A percentile compares a stretch with the other conserved stretches of the same genome.
Conservation (phyloP, 495 filamentous ascomycete genomes). For the Letharia columbiana region DNA sequence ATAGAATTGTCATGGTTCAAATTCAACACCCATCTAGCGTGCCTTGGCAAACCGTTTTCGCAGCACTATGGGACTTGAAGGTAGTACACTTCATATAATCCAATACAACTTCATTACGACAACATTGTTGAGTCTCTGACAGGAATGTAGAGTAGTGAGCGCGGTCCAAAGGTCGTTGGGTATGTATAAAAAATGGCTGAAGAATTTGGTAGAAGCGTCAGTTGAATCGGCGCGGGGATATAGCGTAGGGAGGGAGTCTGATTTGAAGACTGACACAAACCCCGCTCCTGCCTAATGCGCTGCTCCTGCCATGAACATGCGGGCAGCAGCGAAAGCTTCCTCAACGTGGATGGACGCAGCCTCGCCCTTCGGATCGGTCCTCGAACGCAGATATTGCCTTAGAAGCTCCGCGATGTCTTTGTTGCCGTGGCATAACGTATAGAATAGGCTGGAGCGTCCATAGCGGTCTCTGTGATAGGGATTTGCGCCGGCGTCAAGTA, state of each 20-base stretch:
- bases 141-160: too few relatives aligned
- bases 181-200: too few relatives aligned
- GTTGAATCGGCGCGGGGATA: not conserved
- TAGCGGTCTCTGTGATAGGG: not conserved
- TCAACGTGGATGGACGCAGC: not conserved
- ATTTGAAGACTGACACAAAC: not conserved
- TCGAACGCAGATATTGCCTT: not conserved
- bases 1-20: too few relatives aligned
- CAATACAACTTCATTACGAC: too few relatives aligned
- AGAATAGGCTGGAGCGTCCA: not conserved
- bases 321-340: not conserved
- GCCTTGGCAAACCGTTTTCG: too few relatives aligned
- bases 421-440: not conserved
- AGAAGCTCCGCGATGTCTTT: not conserved
- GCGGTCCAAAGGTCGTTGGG: too few relatives aligned
- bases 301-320: not conserved
- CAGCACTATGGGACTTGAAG: too few relatives aligned
- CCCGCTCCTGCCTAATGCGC: not conserved
- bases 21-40: too few relatives aligned
- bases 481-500: not conserved
- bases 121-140: too few relatives aligned
- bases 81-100: too few relatives aligned
- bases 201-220: too few relatives aligned
- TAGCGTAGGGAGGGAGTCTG: not conserved
- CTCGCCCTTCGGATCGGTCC: not conserved